These are phyloP conservation scores for Pleurotus citrinopileatus DNA, from an alignment of 768 basidiomycete genomes.

Conservation along the genomic window DNA sequence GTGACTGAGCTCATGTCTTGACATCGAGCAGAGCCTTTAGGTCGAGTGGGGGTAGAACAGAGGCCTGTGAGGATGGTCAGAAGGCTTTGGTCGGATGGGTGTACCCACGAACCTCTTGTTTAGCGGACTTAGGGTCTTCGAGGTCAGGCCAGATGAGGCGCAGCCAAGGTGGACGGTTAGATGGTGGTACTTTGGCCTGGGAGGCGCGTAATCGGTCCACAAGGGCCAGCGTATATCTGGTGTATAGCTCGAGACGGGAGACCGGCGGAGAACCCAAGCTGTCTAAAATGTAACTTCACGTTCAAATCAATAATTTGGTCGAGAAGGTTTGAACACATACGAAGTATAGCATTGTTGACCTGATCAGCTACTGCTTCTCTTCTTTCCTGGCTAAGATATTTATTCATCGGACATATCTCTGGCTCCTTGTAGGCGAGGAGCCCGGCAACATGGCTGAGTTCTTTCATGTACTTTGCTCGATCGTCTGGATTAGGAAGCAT, in stretches of 20 bases:
- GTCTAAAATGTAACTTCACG: constrained; percentile 40
- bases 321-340: constrained; percentile 43
- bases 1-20: constrained; percentile 31
- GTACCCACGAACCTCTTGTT: constrained; percentile 11
- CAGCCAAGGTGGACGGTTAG: constrained; percentile 40
- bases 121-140: constrained; percentile 15
- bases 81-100: neutral
- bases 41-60: constrained; percentile 49
- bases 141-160: constrained; percentile 35
- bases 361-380: constrained; percentile 84
- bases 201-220: constrained; percentile 57
- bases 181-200: constrained; percentile 38
- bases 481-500: constrained; percentile 54
- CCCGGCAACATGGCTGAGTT: constrained; percentile 72
- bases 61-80: constrained; percentile 20
- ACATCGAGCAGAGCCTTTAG: constrained; percentile 49
- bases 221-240: constrained; percentile 63
- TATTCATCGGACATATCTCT: constrained; percentile 69
- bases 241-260: constrained; percentile 59
- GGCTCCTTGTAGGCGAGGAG: constrained; percentile 84
- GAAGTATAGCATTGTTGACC: constrained; percentile 81
- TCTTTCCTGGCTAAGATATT: constrained; percentile 74
- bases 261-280: constrained; percentile 46
- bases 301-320: too few relatives aligned
- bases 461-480: constrained; percentile 59